A percentile compares a stretch with the other conserved stretches of the same genome.
Evolutionary conservation across 2,329 filamentous ascomycete species (phyloP).

Genomic region (Venturiaceae sp.): DNA sequence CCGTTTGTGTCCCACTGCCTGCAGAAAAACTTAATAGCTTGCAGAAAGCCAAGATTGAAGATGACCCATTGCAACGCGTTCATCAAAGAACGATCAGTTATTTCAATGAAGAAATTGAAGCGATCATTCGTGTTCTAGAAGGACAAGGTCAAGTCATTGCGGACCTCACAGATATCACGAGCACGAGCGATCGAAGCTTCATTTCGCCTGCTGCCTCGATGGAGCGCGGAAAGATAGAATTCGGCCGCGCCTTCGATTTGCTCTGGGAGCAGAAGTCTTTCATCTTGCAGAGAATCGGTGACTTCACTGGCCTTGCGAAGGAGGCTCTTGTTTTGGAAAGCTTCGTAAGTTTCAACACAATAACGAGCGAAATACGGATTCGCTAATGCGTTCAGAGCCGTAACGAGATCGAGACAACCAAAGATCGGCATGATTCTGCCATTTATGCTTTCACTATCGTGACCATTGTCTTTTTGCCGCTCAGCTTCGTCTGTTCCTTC

Average conservation of each 20-base stretch:
- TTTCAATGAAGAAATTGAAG: conserved; percentile 1
- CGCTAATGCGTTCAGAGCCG: neutral
- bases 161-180: neutral
- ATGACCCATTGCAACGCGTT: conserved; percentile 1
- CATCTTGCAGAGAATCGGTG: neutral
- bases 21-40: neutral
- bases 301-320: neutral
- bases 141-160: neutral
- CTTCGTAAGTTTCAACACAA: neutral
- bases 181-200: neutral
- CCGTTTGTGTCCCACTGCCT: no score
- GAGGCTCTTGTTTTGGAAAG: neutral
- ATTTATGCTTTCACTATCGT: conserved; percentile 7
- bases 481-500: neutral
- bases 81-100: conserved; percentile 1
- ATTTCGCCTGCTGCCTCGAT: neutral
- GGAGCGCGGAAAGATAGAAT: neutral
- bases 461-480: conserved; percentile 1
- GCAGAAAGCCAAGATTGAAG: neutral
- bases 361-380: neutral
- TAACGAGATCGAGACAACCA: neutral
- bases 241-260: neutral
- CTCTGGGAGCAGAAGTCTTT: neutral
- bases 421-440: conserved; percentile 5
- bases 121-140: neutral